phyloP scores from a whole-genome alignment of 2,329 filamentous ascomycete genomes.

The Pseudopyricularia javanii region DNA sequence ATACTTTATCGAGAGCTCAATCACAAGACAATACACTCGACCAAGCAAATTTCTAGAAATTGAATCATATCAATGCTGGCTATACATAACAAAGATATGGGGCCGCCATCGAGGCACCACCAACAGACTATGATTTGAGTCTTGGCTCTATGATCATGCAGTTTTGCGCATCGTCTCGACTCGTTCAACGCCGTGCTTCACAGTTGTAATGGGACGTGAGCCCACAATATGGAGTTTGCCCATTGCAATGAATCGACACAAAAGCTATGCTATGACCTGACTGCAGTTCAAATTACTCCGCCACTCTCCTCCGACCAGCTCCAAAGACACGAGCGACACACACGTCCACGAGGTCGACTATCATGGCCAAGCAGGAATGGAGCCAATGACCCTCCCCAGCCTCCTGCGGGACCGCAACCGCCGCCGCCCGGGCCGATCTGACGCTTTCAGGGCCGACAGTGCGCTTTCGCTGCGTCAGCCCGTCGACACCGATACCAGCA shows the following conservation, averaged over 20 bases:
- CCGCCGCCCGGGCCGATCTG: background rate
- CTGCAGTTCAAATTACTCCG: background rate
- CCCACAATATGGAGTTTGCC: too few relatives aligned
- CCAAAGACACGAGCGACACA: background rate
- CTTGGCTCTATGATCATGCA: too few relatives aligned
- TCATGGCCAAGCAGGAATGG: background rate
- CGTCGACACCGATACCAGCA: background rate
- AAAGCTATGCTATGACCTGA: background rate
- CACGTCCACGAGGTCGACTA: background rate
- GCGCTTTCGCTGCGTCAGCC: background rate
- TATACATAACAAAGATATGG: too few relatives aligned
- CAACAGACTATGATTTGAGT: too few relatives aligned
- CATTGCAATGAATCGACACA: background rate
- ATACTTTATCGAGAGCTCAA: too few relatives aligned
- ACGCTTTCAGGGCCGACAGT: background rate
- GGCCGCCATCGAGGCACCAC: too few relatives aligned
- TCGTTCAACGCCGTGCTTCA: too few relatives aligned
- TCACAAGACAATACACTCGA: too few relatives aligned
- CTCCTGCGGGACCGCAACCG: background rate
- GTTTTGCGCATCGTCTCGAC: too few relatives aligned
- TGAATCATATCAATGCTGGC: too few relatives aligned
- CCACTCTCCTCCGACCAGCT: background rate
- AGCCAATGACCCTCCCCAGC: background rate
- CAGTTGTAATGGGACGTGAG: too few relatives aligned
- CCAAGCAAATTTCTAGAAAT: too few relatives aligned